Conservation (phyloP, 106 monocot species). For the Dioscorea alata region DNA sequence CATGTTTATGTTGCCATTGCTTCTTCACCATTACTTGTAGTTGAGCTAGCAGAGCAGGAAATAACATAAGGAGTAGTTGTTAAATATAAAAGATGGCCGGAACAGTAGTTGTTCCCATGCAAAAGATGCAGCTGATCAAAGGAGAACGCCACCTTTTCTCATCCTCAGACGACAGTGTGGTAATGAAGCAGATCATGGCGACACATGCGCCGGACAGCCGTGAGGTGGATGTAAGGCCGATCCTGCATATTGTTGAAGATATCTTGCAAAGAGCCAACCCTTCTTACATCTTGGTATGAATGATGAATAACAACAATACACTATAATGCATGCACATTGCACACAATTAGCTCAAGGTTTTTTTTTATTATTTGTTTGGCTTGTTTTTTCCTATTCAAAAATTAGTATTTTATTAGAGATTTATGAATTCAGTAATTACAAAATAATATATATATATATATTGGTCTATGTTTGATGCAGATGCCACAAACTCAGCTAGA, state of each 20-base stretch:
- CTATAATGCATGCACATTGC: no score
- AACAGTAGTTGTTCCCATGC: neutral
- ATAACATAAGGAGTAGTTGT: no score
- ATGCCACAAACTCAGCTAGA: conserved; percentile 23
- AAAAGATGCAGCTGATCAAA: conserved; percentile 41
- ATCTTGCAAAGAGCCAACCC: conserved; percentile 45
- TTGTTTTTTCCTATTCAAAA: no score
- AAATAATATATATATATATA: no score
- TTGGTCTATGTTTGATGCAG: conserved; percentile 13
- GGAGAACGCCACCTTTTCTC: conserved; percentile 64
- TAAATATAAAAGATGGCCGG: no score
- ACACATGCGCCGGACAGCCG: conserved; percentile 73
- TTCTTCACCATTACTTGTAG: no score
- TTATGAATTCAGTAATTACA: no score
- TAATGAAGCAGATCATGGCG: conserved; percentile 65
- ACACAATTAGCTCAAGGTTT: no score
- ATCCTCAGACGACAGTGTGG: conserved; percentile 44
- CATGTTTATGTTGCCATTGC: no score
- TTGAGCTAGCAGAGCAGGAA: no score
- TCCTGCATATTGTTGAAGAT: conserved; percentile 57
- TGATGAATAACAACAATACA: neutral
- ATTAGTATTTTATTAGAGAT: no score
- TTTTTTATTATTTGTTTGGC: neutral
- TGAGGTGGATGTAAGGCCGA: conserved; percentile 37
- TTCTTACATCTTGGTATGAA: conserved; percentile 34